A percentile compares a stretch with the other conserved stretches of the same genome.
These are phyloP conservation scores for Keithomyces neogunnii DNA, from an alignment of 2,329 filamentous ascomycete species.

Conservation along the genomic window DNA sequence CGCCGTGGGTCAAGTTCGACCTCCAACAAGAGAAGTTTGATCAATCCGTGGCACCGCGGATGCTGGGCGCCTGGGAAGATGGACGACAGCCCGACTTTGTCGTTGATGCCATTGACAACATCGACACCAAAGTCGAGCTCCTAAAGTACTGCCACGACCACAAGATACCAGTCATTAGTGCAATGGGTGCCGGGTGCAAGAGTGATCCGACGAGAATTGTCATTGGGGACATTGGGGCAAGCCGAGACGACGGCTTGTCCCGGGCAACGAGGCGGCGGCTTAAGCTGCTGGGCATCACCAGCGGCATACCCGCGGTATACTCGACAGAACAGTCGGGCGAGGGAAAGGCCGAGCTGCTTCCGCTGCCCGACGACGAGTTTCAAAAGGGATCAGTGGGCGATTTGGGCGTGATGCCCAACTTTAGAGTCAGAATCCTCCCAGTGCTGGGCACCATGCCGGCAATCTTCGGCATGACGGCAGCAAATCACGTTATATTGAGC, in stretches of 20 bases:
- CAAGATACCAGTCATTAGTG: conserved; percentile 74
- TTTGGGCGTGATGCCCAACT: conserved; percentile 81
- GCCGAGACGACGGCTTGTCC: conserved; percentile 82
- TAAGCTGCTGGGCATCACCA: conserved; percentile 67
- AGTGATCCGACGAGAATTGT: conserved; percentile 75
- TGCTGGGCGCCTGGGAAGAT: conserved; percentile 59
- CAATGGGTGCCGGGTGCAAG: conserved; percentile 96
- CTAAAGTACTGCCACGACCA: conserved; percentile 80
- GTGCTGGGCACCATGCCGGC: conserved; percentile 97
- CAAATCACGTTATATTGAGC: conserved; percentile 85
- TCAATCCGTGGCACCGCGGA: conserved; percentile 50
- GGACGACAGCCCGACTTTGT: conserved; percentile 71
- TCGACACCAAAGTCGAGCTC: conserved; percentile 88
- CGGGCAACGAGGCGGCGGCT: conserved; percentile 73
- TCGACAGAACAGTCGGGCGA: conserved; percentile 85
- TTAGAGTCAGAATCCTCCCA: conserved; percentile 87
- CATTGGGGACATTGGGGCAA: conserved; percentile 83
- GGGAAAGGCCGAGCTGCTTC: conserved; percentile 84
- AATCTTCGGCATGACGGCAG: conserved; percentile 83
- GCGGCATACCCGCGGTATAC: conserved; percentile 85
- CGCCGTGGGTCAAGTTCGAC: conserved; percentile 89
- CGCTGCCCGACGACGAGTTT: conserved; percentile 81
- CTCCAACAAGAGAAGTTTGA: conserved; percentile 77
- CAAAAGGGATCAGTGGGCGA: conserved; percentile 78
- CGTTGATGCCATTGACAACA: conserved; percentile 98